A percentile compares a stretch with the other conserved stretches of the same genome.
These are phyloP conservation scores for Aspergillus tamarii DNA, from an alignment of 2,329 filamentous ascomycete genomes.

Conservation along the genomic window DNA sequence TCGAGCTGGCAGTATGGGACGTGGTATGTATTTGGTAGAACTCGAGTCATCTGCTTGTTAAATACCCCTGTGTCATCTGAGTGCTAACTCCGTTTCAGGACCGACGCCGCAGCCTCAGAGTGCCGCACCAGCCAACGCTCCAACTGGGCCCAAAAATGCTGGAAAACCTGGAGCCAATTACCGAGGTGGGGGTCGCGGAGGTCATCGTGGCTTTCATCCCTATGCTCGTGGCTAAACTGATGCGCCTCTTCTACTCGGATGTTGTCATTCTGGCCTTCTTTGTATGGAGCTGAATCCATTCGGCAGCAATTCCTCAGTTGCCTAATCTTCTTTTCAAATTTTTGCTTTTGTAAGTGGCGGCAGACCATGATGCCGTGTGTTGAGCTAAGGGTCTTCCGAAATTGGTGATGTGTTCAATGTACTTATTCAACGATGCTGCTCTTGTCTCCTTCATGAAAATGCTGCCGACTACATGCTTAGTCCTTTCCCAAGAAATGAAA, in stretches of 20 bases:
- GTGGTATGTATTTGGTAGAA: slow-evolving; percentile 41
- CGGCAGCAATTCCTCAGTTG: neutral
- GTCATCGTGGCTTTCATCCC: slow-evolving; percentile 75
- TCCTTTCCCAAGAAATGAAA: neutral
- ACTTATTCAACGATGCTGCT: slow-evolving; percentile 10
- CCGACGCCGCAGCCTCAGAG: slow-evolving; percentile 50
- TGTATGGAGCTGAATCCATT: neutral
- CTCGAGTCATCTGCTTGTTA: neutral
- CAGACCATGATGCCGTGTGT: neutral
- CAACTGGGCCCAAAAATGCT: slow-evolving; percentile 94
- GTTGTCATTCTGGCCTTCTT: neutral
- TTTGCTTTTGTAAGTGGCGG: neutral
- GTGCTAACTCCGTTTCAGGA: slow-evolving; percentile 39
- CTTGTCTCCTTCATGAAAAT: neutral
- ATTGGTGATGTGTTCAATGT: slow-evolving; percentile 16
- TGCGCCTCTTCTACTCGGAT: neutral
- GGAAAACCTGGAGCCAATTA: slow-evolving; percentile 91
- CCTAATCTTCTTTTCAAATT: slow-evolving; percentile 4
- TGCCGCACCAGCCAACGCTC: slow-evolving; percentile 75
- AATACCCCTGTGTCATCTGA: neutral
- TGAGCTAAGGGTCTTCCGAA: neutral
- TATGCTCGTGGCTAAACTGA: slow-evolving; percentile 57
- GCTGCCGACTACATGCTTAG: neutral
- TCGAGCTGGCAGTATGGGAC: slow-evolving; percentile 45
- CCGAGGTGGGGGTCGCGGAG: slow-evolving; percentile 81